Evolutionary conservation across 2,329 filamentous ascomycete species (phyloP).

Genomic region (Botrytis sinoallii): DNA sequence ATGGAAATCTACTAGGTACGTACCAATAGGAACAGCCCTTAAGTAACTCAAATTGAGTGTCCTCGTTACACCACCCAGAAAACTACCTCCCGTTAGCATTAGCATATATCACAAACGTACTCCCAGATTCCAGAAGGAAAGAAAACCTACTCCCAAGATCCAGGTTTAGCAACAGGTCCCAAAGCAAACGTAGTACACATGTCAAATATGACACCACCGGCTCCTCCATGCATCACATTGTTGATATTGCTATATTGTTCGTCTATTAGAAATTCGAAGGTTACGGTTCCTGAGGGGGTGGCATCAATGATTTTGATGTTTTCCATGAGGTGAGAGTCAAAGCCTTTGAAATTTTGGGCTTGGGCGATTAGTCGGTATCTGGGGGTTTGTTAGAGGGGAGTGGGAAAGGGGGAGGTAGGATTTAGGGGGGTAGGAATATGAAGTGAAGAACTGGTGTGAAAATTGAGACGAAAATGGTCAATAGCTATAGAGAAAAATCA

Average conservation of each 20-base stretch:
- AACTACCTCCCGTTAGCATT: conserved; percentile 32
- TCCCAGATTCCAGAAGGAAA: not conserved
- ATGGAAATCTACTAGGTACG: conserved; percentile 9
- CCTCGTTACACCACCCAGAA: conserved; percentile 50
- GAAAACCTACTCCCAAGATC: conserved; percentile 46
- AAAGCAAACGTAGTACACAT: conserved; percentile 51
- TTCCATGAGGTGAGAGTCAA: conserved; percentile 32
- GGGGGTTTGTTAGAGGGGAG: not conserved
- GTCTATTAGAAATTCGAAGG: conserved; percentile 46
- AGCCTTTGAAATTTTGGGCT: conserved; percentile 23
- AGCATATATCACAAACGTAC: not conserved
- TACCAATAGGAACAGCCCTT: conserved; percentile 47
- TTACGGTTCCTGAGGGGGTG: conserved; percentile 37
- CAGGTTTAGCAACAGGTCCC: conserved; percentile 46
- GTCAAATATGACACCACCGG: conserved; percentile 53
- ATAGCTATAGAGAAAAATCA: rapidly evolving
- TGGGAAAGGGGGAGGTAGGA: not conserved
- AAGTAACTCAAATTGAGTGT: conserved; percentile 51
- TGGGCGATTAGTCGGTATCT: conserved; percentile 31
- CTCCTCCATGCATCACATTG: conserved; percentile 52
- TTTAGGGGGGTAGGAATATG: not conserved
- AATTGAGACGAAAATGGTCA: rapidly evolving
- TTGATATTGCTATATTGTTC: conserved; percentile 46
- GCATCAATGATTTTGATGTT: conserved; percentile 35
- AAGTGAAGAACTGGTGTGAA: not conserved